phyloP scores from a whole-genome alignment of 2,329 filamentous ascomycete genomes.

The Fusarium zealandicum region DNA sequence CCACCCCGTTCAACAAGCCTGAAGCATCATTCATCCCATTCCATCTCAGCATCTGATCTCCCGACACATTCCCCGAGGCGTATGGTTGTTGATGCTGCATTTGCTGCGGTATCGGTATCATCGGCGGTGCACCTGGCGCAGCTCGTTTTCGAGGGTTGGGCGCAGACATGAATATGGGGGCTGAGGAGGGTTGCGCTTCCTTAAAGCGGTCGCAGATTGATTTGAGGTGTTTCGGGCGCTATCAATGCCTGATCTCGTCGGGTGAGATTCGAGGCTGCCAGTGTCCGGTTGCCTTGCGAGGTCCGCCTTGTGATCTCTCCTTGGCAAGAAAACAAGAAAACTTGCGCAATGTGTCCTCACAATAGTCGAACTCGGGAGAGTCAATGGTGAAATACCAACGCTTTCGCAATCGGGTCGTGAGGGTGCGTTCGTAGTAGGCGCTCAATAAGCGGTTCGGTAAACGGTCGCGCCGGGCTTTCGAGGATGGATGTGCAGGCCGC shows the following conservation, averaged over 20 bases:
- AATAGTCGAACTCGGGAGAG: neutral
- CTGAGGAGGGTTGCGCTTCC: conserved; percentile 16
- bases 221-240: conserved; percentile 13
- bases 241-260: conserved; percentile 32
- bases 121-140: conserved; percentile 74
- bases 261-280: conserved; percentile 24
- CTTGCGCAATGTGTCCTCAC: conserved; percentile 4
- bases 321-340: conserved; percentile 3
- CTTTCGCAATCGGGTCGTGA: conserved; percentile 10
- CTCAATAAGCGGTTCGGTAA: conserved; percentile 6
- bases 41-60: conserved; percentile 58
- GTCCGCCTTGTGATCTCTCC: conserved; percentile 13
- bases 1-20: conserved; percentile 43
- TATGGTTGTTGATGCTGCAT: conserved; percentile 55
- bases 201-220: conserved; percentile 13
- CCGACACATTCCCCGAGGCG: conserved; percentile 53
- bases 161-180: conserved; percentile 51
- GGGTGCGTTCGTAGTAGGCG: conserved; percentile 20
- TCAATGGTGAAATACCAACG: conserved; percentile 13
- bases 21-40: conserved; percentile 49
- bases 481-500: conserved; percentile 2
- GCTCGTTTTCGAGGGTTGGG: conserved; percentile 72
- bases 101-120: conserved; percentile 60
- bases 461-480: conserved; percentile 11
- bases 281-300: conserved; percentile 9